Conservation (phyloP, 1,284 basidiomycete genomes). For the Ganoderma leucocontextum region DNA sequence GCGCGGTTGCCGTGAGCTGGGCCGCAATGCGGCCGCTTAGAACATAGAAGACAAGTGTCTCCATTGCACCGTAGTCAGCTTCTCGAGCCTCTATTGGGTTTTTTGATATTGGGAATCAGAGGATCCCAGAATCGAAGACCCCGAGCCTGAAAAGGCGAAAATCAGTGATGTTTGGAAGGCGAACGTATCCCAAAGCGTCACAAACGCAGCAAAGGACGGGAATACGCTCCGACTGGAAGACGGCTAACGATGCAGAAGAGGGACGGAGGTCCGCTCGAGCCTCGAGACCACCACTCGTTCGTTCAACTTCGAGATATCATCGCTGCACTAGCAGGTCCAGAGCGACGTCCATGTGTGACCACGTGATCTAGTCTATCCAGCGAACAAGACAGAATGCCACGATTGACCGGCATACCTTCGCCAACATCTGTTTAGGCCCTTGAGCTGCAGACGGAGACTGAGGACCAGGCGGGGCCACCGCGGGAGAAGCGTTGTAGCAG, state of each 20-base stretch:
- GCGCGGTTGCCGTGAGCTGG: neutral
- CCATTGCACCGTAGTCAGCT: neutral
- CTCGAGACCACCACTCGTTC: neutral
- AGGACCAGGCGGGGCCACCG: neutral
- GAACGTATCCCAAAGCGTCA: neutral
- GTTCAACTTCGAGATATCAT: neutral
- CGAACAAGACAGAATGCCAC: too few relatives aligned
- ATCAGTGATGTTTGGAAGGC: neutral
- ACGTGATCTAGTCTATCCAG: neutral
- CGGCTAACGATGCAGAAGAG: neutral
- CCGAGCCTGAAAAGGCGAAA: neutral
- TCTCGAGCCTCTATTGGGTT: neutral
- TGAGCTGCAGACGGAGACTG: neutral
- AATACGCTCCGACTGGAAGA: neutral
- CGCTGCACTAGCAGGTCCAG: neutral
- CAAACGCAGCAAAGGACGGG: neutral
- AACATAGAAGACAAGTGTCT: neutral
- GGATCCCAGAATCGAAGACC: neutral
- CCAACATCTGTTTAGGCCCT: too few relatives aligned
- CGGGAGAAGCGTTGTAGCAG: neutral
- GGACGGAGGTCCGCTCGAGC: neutral
- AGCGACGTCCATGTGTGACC: neutral
- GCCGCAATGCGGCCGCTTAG: conserved; percentile 2
- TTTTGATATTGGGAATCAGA: neutral
- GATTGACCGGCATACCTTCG: too few relatives aligned